A percentile compares a stretch with the other conserved stretches of the same genome.
These are phyloP conservation scores for Sporisorium graminicola DNA, from an alignment of 1,284 basidiomycete genomes.

Conservation along the genomic window DNA sequence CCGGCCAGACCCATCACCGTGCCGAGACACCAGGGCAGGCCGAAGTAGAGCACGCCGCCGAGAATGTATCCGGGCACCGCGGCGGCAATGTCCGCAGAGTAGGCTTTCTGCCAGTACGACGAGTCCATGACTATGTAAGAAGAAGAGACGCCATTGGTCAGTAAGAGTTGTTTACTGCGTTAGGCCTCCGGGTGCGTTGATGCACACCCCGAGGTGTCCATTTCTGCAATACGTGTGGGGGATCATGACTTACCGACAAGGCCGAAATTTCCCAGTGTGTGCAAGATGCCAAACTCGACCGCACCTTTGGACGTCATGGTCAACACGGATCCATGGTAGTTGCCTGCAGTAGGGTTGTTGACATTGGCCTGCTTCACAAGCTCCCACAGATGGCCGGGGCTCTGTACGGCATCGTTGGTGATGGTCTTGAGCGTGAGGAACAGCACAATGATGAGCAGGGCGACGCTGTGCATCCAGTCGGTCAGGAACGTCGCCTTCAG, in stretches of 20 bases:
- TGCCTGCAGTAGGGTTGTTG: constrained; percentile 72
- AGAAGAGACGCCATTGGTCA: no score
- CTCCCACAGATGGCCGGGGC: constrained; percentile 53
- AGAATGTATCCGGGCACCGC: constrained; percentile 63
- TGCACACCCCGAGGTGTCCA: no score
- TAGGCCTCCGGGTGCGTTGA: no score
- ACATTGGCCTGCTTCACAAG: constrained; percentile 38
- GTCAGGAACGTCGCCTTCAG: constrained; percentile 61
- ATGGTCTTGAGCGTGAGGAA: constrained; percentile 61
- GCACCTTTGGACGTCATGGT: constrained; percentile 87
- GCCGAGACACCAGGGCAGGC: constrained; percentile 62
- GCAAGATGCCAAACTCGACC: constrained; percentile 60
- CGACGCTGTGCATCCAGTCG: constrained; percentile 62
- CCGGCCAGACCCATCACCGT: constrained; percentile 58
- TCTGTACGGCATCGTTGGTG: constrained; percentile 38
- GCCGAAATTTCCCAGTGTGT: constrained; percentile 64
- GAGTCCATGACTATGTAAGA: constrained; percentile 46
- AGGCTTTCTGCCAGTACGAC: constrained; percentile 65
- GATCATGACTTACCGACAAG: constrained; percentile 43
- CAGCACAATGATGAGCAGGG: constrained; percentile 59
- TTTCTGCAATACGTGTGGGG: no score
- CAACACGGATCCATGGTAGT: constrained; percentile 77
- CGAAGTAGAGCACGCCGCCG: constrained; percentile 65
- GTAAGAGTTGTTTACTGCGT: no score
- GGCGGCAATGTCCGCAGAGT: constrained; percentile 55